Conservation (phyloP, 73 alveolate species). For the Uronychia binucleata region DNA sequence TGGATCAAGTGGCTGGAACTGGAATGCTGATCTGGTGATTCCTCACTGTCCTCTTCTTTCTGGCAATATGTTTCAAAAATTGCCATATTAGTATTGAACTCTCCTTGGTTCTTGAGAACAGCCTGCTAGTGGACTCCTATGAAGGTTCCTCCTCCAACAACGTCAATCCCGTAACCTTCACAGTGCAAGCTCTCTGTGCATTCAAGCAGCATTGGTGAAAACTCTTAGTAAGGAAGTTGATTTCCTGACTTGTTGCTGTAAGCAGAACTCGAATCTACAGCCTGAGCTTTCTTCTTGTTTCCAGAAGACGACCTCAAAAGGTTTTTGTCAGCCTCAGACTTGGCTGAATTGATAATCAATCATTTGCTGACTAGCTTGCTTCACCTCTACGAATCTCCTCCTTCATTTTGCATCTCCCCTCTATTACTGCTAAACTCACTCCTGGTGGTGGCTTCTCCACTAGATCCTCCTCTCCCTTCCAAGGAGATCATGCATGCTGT, state of each 20-base stretch:
- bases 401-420: background rate
- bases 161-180: background rate
- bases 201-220: background rate
- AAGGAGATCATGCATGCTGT: background rate
- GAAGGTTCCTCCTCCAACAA: background rate
- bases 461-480: background rate
- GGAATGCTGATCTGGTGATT: too few species aligned
- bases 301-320: background rate
- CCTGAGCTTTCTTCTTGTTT: background rate
- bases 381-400: background rate
- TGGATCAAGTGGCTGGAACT: too few species aligned
- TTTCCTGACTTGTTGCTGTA: too few species aligned
- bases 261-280: too few species aligned
- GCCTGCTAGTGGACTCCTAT: background rate
- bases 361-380: background rate
- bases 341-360: background rate
- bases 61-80: background rate
- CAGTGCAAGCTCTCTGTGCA: background rate
- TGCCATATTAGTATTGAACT: background rate
- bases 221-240: too few species aligned
- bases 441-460: background rate
- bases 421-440: background rate
- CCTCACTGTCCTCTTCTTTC: background rate
- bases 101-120: background rate
- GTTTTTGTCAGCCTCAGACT: background rate